Evolutionary conservation across 2,329 filamentous ascomycete genomes (phyloP).

Genomic region (Cladosporium phlei): DNA sequence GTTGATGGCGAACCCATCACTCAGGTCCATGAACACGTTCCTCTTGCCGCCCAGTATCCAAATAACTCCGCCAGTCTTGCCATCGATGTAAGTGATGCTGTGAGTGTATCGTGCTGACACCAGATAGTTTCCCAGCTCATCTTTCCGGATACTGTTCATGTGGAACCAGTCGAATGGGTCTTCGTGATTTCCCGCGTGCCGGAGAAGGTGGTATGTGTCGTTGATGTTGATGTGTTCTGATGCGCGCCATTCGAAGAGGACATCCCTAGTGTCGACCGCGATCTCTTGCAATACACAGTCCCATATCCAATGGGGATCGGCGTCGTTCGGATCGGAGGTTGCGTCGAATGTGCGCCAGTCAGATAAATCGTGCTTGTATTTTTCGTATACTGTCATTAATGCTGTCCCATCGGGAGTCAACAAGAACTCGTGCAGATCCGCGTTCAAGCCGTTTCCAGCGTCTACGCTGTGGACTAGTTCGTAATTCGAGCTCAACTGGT

Average conservation of each 20-base stretch:
- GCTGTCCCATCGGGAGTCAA: conserved; percentile 38
- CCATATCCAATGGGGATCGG: conserved; percentile 25
- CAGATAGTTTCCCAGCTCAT: conserved; percentile 47
- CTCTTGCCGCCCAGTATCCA: conserved; percentile 42
- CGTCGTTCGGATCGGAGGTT: conserved; percentile 25
- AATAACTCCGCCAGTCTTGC: conserved; percentile 41
- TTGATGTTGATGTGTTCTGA: conserved; percentile 47
- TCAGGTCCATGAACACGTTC: conserved; percentile 21
- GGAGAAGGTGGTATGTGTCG: conserved; percentile 35
- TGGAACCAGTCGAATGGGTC: conserved; percentile 48
- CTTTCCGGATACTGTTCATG: conserved; percentile 52
- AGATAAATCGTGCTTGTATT: conserved; percentile 12
- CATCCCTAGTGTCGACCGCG: conserved; percentile 7
- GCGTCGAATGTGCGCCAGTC: conserved; percentile 27
- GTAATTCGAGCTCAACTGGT: conserved; percentile 21
- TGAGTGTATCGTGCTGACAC: conserved; percentile 48
- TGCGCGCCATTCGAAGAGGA: conserved; percentile 15
- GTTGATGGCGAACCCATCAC: conserved; percentile 19
- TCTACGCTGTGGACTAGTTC: conserved; percentile 34
- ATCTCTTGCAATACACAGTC: conserved; percentile 28
- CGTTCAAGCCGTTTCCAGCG: conserved; percentile 32
- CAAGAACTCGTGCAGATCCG: conserved; percentile 41
- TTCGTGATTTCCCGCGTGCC: conserved; percentile 31
- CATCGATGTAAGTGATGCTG: conserved; percentile 44
- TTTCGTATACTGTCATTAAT: conserved; percentile 37